Evolutionary conservation across 805 yeast genomes (phyloP).

Genomic region (Wickerhamomyces rabaulensis): DNA sequence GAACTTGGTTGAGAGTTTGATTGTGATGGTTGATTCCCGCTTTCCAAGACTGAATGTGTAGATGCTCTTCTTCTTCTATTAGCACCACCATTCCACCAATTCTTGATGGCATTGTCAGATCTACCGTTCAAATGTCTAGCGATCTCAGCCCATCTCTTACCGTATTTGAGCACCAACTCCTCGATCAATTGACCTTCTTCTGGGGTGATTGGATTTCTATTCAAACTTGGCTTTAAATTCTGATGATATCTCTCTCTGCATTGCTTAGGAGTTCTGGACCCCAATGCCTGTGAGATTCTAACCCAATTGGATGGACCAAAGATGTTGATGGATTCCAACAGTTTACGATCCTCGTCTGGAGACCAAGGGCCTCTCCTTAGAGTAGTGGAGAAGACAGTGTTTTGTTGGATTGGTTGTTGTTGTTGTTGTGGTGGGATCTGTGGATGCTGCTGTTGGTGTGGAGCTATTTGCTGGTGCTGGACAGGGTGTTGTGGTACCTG

Average conservation of each 20-base stretch:
- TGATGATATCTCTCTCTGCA: slow-evolving; percentile 91
- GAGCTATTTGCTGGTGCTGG: not conserved
- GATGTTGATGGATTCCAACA: slow-evolving; percentile 60
- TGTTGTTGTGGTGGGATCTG: slow-evolving; percentile 2
- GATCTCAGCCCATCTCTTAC: slow-evolving; percentile 92
- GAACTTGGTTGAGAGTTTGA: slow-evolving; percentile 5
- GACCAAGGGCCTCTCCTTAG: slow-evolving; percentile 83
- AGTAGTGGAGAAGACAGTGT: slow-evolving; percentile 2
- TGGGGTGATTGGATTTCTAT: slow-evolving; percentile 74
- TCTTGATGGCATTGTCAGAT: slow-evolving; percentile 85
- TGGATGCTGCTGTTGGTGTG: slow-evolving; percentile 2
- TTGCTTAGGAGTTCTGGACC: slow-evolving; percentile 83
- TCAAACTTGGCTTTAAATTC: slow-evolving; percentile 79
- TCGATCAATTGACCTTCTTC: slow-evolving; percentile 84
- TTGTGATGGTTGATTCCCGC: not conserved
- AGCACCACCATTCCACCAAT: slow-evolving; percentile 97
- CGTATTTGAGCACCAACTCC: slow-evolving; percentile 69
- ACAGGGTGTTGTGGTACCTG: not conserved
- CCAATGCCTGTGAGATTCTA: slow-evolving; percentile 65
- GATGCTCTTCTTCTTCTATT: slow-evolving; percentile 65
- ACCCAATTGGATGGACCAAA: slow-evolving; percentile 91
- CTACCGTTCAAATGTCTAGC: slow-evolving; percentile 84
- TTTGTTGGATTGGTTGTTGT: not conserved
- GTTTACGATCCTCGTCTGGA: slow-evolving; percentile 71
- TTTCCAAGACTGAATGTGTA: slow-evolving; percentile 22